A percentile compares a stretch with the other conserved stretches of the same genome.
These are phyloP conservation scores for Colletotrichum theobromicola DNA, from an alignment of 2,329 filamentous ascomycete genomes.

Conservation along the genomic window DNA sequence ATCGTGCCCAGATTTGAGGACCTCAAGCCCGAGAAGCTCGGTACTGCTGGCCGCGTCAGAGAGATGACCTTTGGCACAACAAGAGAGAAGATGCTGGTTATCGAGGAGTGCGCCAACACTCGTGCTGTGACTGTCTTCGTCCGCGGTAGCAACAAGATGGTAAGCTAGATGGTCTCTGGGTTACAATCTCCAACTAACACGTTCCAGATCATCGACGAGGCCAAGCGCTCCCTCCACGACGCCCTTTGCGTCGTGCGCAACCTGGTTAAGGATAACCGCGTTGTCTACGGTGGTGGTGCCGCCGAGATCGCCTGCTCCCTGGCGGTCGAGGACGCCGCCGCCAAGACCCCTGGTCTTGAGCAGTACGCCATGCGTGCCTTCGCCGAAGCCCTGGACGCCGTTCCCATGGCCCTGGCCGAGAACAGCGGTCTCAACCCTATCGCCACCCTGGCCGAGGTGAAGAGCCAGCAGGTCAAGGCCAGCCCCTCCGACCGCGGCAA, in stretches of 20 bases:
- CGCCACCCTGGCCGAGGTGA: slow-evolving; percentile 91
- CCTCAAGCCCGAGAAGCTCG: slow-evolving; percentile 87
- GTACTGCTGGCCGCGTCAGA: slow-evolving; percentile 84
- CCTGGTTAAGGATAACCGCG: slow-evolving; percentile 92
- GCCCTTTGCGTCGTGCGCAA: slow-evolving; percentile 98
- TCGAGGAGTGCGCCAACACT: slow-evolving; percentile 98
- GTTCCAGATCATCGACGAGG: slow-evolving; percentile 94
- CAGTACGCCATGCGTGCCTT: slow-evolving; percentile 99
- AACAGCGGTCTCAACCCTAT: slow-evolving; percentile 97
- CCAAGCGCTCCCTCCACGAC: slow-evolving; percentile 96
- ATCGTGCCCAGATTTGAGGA: slow-evolving; percentile 99
- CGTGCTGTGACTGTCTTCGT: slow-evolving; percentile 96
- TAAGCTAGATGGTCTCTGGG: slow-evolving; percentile 43
- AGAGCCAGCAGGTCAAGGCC: slow-evolving; percentile 93
- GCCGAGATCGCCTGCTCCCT: slow-evolving; percentile 97
- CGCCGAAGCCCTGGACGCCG: slow-evolving; percentile 87
- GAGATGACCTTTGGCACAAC: slow-evolving; percentile 98
- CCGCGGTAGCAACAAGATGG: slow-evolving; percentile 99
- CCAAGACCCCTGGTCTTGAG: slow-evolving; percentile 95
- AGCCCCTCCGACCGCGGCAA: slow-evolving; percentile 54
- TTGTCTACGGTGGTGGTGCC: slow-evolving; percentile 96
- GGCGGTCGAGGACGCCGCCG: slow-evolving; percentile 92
- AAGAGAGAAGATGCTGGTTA: slow-evolving; percentile 98
- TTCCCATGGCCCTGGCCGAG: slow-evolving; percentile 96
- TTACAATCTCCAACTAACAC: slow-evolving; percentile 22